Conservation (phyloP, 495 filamentous ascomycete genomes). For the Jackrogersella minutella region DNA sequence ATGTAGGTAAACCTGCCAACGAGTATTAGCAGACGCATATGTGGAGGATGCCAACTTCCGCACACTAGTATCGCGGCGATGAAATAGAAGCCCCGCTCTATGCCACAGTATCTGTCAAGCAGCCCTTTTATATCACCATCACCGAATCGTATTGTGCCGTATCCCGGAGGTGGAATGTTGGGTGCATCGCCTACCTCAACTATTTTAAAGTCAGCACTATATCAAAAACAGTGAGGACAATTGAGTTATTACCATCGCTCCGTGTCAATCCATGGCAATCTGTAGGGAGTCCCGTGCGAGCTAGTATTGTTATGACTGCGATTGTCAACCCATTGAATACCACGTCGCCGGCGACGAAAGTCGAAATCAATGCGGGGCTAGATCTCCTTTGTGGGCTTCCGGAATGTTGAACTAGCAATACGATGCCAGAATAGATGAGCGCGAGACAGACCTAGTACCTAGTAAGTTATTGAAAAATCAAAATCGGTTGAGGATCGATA, state of each 20-base stretch:
- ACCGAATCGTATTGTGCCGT: constrained; percentile 44
- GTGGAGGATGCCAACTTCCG: not conserved
- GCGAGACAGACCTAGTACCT: constrained; percentile 42
- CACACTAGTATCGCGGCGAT: constrained; percentile 48
- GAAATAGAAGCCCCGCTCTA: constrained; percentile 47
- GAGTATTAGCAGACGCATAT: constrained; percentile 2
- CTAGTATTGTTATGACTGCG: constrained; percentile 46
- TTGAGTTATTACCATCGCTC: constrained; percentile 23
- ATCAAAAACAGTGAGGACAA: not conserved
- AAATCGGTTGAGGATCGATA: not conserved
- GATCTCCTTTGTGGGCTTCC: constrained; percentile 35
- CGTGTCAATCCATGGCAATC: constrained; percentile 50
- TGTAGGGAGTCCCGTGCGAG: constrained; percentile 45
- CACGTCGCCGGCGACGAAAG: constrained; percentile 44
- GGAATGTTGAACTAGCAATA: constrained; percentile 45
- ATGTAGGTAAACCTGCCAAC: constrained; percentile 50
- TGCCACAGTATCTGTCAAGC: constrained; percentile 47
- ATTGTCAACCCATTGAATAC: constrained; percentile 41
- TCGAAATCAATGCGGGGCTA: constrained; percentile 35
- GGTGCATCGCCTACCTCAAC: constrained; percentile 7
- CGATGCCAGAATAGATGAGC: constrained; percentile 48
- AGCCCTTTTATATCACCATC: constrained; percentile 33
- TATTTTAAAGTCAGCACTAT: constrained; percentile 8
- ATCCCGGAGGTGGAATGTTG: constrained; percentile 19
- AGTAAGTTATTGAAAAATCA: constrained; percentile 21